Base-by-base conservation (phyloP, 345 rosid species). In the Microthlaspi erraticum region DNA sequence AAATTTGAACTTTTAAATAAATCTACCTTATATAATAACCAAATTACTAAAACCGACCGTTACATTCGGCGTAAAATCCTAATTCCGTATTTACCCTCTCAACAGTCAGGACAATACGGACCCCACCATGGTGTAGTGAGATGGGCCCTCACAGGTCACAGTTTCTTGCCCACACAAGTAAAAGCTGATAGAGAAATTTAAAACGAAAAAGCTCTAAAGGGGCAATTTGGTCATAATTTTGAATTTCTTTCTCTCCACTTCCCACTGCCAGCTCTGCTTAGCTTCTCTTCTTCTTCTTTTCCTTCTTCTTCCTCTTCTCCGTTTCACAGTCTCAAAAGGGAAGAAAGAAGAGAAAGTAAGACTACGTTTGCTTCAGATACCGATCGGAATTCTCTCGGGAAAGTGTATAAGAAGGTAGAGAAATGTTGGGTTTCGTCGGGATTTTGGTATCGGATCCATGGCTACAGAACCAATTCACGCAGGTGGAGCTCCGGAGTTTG, bases 381-480 rank as follows among this genome's bases (percentile, higher is more conserved):
- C 36, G 23, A 70, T 19, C 44, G 0, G 4, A 16, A 17, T 36
- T 45, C 1, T 20, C 20, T 29, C 54, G 7, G 23, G 19, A 13
- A 23, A n/a, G 33, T 20, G 10, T 23, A 26, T 34, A 79, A 71
- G 19, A 13, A 23, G 12, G 33, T 17, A 13, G 31, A 26, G 34
- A 79, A 71, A 93, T 90, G 97, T 84, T 91, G 7, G 87, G 86
- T n/a, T 94, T 87, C 83, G 93, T 89, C 2, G 99, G 99, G 19
- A 77, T 94, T 80, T 72, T 94, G 17, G 93, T 94, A 36, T 91
- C 97, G 74, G 99, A 94, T 89, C 96, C 97, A 66, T 89, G 79
- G 88, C 93, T 94, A 39, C 99, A 94, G 59, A 94, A 89, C 76
- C 99, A 94, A 85, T 94, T 94, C 86, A 94, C 99, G 42, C 99